Percentiles rank a stretch among this genome's conserved stretches.
Evolutionary conservation across 495 filamentous ascomycete genomes (phyloP).

Genomic region (Haplographium delicatum): DNA sequence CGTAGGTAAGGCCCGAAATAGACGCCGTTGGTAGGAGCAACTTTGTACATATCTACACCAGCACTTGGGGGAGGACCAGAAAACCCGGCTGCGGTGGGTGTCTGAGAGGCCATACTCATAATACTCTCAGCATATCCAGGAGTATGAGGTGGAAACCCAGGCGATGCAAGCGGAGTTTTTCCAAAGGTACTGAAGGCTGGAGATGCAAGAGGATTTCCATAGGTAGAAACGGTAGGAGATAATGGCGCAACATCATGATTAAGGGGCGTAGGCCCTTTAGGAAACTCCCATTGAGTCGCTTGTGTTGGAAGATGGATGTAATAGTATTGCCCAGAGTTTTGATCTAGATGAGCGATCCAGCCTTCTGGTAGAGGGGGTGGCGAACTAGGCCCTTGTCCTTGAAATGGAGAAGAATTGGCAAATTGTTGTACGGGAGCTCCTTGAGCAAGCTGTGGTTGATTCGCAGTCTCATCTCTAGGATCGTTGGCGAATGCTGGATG

Average conservation of each 20-base stretch:
- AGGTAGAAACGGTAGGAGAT: constrained; percentile 74
- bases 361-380: constrained; percentile 93
- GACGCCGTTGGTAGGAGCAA: constrained; percentile 91
- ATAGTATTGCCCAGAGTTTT: constrained; percentile 94
- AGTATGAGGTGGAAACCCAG: constrained; percentile 65
- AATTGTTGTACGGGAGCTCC: constrained; percentile 17
- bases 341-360: constrained; percentile 96
- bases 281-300: constrained; percentile 97
- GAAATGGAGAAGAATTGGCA: constrained; percentile 41
- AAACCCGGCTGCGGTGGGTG: constrained; percentile 65
- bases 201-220: constrained; percentile 69
- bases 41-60: constrained; percentile 88
- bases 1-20: constrained; percentile 96
- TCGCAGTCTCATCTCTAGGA: constrained; percentile 30
- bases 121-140: constrained; percentile 71
- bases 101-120: constrained; percentile 70
- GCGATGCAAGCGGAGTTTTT: constrained; percentile 69
- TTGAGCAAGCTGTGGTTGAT: constrained; percentile 28
- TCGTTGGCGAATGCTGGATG: constrained; percentile 92
- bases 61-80: constrained; percentile 78
- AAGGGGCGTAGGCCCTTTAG: constrained; percentile 82
- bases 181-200: constrained; percentile 64
- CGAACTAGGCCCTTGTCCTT: constrained; percentile 62
- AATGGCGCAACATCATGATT: constrained; percentile 72
- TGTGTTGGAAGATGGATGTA: constrained; percentile 97